Base-by-base conservation (phyloP, 805 yeast genomes). In the Barnettozyma wickerhamii region DNA sequence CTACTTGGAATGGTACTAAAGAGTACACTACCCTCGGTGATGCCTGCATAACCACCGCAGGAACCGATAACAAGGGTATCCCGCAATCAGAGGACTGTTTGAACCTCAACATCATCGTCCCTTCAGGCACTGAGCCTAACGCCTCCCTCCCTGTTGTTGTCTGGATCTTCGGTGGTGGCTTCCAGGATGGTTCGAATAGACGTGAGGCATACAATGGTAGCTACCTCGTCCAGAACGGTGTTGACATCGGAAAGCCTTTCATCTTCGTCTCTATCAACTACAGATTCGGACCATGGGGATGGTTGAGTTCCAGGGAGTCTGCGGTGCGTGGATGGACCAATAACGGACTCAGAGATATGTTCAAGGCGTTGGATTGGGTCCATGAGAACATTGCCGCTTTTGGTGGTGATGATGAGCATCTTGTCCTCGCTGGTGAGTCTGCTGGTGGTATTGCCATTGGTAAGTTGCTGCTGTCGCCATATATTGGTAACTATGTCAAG, bases 141-240 rank as follows among this genome's bases (percentile, higher is more conserved):
- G 23, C 21, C 14, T 29, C 45, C n/a, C 40, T 53, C 15, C 71
- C 71, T 5, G 63, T 60, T 10, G 51, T 51, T 33, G 46, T 56
- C 14, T 63, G 64, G 60, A 52, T 65, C 30, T 64, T 62, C 39
- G 70, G 69, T 12, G 69, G 70, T 26, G 59, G 65, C 2, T 62
- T 56, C 38, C 17, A 38, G 4, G 50, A 49, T 18, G 66, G 68
- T 15, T 45, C 64, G 3, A 36, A 42, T 23, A 10, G 35, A 9
- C 33, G 51, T 29, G 43, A 42, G 12, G 41, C 46, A 20, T 49
- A 44, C 37, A 50, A 50, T 41, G 33, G 47, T 31, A 39, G 48
- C 2, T 51, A 43, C 38, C 43, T 49, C 21, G 48, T 49, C 4
- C 44, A 49, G 23, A 40, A 47, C 15, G 39, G 40, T 7, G 49